Base-by-base conservation (phyloP, 805 yeast species). In the Hanseniaspora occidentalis region DNA sequence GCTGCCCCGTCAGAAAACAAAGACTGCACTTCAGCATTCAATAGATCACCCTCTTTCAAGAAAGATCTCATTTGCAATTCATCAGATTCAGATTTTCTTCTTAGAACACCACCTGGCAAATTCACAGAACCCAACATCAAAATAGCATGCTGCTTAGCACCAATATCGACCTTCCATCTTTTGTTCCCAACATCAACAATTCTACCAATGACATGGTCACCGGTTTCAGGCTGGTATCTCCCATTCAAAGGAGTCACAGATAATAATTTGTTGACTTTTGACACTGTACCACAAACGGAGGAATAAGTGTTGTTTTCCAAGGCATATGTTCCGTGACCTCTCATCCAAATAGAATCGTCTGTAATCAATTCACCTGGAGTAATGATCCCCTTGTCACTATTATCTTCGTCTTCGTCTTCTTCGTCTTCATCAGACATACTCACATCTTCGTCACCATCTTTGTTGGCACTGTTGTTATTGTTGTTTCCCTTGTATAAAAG, bases 351-450 rank as follows among this genome's bases (percentile, higher is more conserved):
- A 6, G 95, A 84, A 53, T 92, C 97, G 50, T 84, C 92, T 0
- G 97, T 92, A n/a, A 92, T 83, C 38, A 88, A 64, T 57, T 92
- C 96, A 8, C 98, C 98, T 0, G 98, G 98, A 1, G 96, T 85
- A 16, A 89, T 95, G 8, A 92, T 60, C 35, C 54, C 65, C 7
- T 50, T 55, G 3, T 53, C 50, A 16, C 41, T 48, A 26, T 51
- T 56, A 1, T 48, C 61, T 3, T 46, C 60, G 6, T 51, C 62
- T 8, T 46, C 59, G 14, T 53, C 61, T 4, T 48, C 55, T 13
- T 52, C 62, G 31, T 47, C 43, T 10, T 44, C 57, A 35, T 66
- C 72, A 1, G 62, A 53, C 64, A 65, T 59, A 13, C 68, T 70
- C 3, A 59, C 50, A 35, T 68, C 75, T 1, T 65, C 58, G 23